These are phyloP conservation scores for Phallus indusiatus DNA, from an alignment of 768 basidiomycete genomes.

Conservation along the genomic window DNA sequence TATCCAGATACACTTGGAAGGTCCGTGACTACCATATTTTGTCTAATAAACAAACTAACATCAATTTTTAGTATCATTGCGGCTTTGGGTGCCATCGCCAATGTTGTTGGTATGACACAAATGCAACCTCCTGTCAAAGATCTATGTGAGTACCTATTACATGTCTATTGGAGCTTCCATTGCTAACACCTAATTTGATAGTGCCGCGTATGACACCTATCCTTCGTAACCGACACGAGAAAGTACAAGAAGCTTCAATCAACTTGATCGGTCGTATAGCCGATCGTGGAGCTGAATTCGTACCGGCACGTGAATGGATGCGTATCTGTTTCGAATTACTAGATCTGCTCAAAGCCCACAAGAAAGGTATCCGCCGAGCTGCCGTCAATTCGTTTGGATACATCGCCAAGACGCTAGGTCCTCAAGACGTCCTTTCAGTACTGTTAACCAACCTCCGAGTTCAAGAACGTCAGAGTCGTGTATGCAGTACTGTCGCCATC, in stretches of 20 bases:
- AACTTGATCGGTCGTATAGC: conserved; percentile 98
- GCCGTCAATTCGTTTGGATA: conserved; percentile 99
- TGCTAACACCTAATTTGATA: conserved; percentile 27
- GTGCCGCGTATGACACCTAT: conserved; percentile 99
- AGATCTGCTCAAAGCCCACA: conserved; percentile 96
- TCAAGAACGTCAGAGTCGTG: conserved; percentile 97
- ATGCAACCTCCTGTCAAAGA: conserved; percentile 99
- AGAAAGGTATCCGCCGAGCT: conserved; percentile 96
- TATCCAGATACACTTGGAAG: conserved; percentile 95
- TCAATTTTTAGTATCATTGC: conserved; percentile 78
- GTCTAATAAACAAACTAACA: not conserved
- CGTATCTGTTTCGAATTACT: conserved; percentile 98
- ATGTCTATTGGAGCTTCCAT: not conserved
- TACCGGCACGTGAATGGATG: conserved; percentile 99
- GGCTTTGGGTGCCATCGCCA: conserved; percentile 96
- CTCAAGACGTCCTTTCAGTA: conserved; percentile 94
- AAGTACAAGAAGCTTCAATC: conserved; percentile 98
- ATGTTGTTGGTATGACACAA: conserved; percentile 99
- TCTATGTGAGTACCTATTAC: conserved; percentile 58
- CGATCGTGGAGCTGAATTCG: conserved; percentile 98
- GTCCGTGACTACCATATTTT: conserved; percentile 18
- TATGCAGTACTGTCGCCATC: conserved; percentile 97
- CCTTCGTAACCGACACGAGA: conserved; percentile 96
- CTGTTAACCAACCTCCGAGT: conserved; percentile 94
- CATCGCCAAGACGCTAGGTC: conserved; percentile 98